Evolutionary conservation across 164 flowering plant genomes (phyloP), one percentile per base, ranked within the genome.

Genomic region (Euptelea pleiosperma): DNA sequence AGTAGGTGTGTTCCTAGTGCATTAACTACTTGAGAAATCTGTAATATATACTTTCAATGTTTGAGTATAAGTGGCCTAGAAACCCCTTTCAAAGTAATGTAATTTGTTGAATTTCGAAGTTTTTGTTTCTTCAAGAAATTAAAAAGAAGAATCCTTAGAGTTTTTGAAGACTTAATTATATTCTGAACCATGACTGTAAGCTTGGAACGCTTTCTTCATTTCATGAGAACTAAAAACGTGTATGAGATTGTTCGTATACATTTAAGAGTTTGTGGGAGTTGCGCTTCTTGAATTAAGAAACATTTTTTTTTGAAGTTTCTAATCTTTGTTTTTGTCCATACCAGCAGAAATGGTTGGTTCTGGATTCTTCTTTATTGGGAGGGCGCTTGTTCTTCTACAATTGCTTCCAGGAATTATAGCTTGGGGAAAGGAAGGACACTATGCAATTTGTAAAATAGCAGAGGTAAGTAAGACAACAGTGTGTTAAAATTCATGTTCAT

Each of bases 341-440:
- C 25, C 29, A 36, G 48, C 45, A 56, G 69, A 53, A 21, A 82
- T 78, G 88, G 67, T 41, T 47, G 30, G 56, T 31, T 30, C 31
- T 29, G 56, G 21, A 11, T 26, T 58, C 4, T 51, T 53, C 53
- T 67, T 62, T 80, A 52, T 79, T 47, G 56, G 61, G 55, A 71
- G 66, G 24, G 71, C 50, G 14, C 10, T 84, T 28, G 21, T 73
- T 26, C 60, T 87, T 39, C 62, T 82, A 45, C 79, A 74, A 22
- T 52, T 82, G 58, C 35, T 81, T 52, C 67, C 80, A 34, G 80
- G 77, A 55, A 64, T 69, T 65, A 58, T 69, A 39, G 84, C 88
- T 46, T 93, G 99, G 97, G 99, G 97, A 58, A 83, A 81, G 63
- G 89, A 93, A 53, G 97, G 97, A 2, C 97, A 93, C 64, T 86